These are phyloP conservation scores for Fistulifera solaris DNA, from an alignment of 108 stramenopile genomes.

Conservation along the genomic window DNA sequence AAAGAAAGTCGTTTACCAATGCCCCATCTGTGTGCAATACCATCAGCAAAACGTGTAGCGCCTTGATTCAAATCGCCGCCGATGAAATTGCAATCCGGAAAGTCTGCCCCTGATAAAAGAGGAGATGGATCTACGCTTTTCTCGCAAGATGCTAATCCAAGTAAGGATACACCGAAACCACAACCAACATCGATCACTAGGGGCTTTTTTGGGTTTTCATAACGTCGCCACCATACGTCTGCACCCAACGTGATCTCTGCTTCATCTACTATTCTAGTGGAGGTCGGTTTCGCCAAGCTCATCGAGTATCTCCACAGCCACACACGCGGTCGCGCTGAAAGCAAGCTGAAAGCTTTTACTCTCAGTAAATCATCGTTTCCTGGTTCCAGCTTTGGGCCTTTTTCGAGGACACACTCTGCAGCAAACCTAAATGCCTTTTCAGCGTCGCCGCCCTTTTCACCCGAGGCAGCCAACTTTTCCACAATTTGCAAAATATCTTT, in stretches of 20 bases:
- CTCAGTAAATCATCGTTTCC: background rate
- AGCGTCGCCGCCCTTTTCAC: conserved; percentile 15
- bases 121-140: background rate
- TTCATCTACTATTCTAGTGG: background rate
- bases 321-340: conserved; percentile 41
- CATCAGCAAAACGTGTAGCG: conserved; percentile 43
- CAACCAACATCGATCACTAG: conserved; percentile 76
- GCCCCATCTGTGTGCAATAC: conserved; percentile 44
- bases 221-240: conserved; percentile 9
- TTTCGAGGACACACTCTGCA: background rate
- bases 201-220: conserved; percentile 31
- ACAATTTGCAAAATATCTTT: conserved; percentile 61
- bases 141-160: conserved; percentile 32
- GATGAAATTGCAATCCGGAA: conserved; percentile 43
- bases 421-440: conserved; percentile 2
- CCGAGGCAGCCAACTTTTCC: conserved; percentile 61
- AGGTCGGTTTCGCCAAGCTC: conserved; percentile 21
- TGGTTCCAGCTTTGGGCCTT: background rate
- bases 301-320: conserved; percentile 62
- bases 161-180: conserved; percentile 63
- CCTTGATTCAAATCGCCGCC: conserved; percentile 57
- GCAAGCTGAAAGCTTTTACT: conserved; percentile 8
- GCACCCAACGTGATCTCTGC: too few species aligned
- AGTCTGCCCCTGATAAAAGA: background rate
- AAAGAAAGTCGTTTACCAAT: conserved; percentile 26